A percentile compares a stretch with the other conserved stretches of the same genome.
Evolutionary conservation across 768 basidiomycete species (phyloP).

Genomic region (Artomyces pyxidatus): DNA sequence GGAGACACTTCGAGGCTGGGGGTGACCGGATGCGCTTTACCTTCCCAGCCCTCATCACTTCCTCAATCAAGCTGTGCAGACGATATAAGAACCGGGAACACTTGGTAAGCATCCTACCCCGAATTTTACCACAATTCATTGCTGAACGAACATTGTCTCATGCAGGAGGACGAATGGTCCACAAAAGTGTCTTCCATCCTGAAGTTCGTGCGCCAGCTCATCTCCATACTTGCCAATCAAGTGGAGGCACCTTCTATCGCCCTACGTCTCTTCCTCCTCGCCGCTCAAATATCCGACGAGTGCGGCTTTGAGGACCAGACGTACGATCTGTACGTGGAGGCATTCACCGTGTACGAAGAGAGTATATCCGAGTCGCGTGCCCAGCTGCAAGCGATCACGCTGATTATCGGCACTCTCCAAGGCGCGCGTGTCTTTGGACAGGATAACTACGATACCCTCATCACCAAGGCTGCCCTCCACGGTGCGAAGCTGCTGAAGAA

Average conservation of each 20-base stretch:
- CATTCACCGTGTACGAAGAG: slow-evolving; percentile 97
- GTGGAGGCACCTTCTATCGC: slow-evolving; percentile 92
- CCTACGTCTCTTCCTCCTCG: slow-evolving; percentile 88
- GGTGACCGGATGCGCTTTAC: slow-evolving; percentile 96
- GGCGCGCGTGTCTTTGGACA: slow-evolving; percentile 84
- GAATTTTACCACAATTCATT: no score
- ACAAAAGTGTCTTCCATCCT: slow-evolving; percentile 80
- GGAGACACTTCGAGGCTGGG: slow-evolving; percentile 83
- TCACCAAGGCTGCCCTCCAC: slow-evolving; percentile 98
- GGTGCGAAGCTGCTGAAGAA: slow-evolving; percentile 96
- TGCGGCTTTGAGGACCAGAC: slow-evolving; percentile 93
- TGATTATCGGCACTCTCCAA: slow-evolving; percentile 87
- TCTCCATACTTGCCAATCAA: slow-evolving; percentile 85
- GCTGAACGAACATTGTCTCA: no score
- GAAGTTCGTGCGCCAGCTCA: slow-evolving; percentile 91
- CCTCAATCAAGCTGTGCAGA: slow-evolving; percentile 86
- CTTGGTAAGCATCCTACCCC: slow-evolving; percentile 33
- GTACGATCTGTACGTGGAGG: slow-evolving; percentile 97
- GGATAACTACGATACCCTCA: slow-evolving; percentile 95
- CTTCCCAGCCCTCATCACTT: slow-evolving; percentile 92
- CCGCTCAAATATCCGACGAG: slow-evolving; percentile 92
- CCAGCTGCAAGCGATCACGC: slow-evolving; percentile 94
- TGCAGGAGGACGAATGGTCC: slow-evolving; percentile 81
- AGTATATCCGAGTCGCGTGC: slow-evolving; percentile 92
- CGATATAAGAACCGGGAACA: slow-evolving; percentile 83